Evolutionary conservation across 345 rosid genomes (phyloP), one percentile per base, ranked within the genome.

Genomic region (Populus davidiana): DNA sequence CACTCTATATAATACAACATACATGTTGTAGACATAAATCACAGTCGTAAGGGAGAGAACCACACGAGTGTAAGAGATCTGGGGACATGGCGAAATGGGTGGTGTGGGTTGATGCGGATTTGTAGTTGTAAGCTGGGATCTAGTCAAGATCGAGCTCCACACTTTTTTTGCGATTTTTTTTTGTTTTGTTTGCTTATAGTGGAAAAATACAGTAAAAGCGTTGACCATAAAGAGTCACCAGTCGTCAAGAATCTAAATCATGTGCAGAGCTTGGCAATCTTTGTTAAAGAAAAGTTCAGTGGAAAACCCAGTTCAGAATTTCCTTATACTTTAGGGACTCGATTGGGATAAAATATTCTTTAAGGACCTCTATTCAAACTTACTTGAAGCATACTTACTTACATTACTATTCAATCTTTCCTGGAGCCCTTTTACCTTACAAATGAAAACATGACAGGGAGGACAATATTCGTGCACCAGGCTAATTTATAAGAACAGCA

Each of bases 41-140:
- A 69, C 3, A 20, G 8, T 21, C 31, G 0, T 10, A 9, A 31
- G 35, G 64, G 73, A 36, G 71, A 25, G 49, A 2, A 33, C 8
- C 63, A 73, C 80, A 35, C 71, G 81, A 44, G 80, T 64, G 41
- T 61, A 68, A 29, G 66, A 72, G 72, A 83, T 79, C 56, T 36
- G 80, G 59, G 49, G 78, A 73, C 80, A 83, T 16, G 78, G 78
- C 67, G 66, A 23, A 70, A 65, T 77, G 81, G 73, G 78, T 36
- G 78, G 73, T 64, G 59, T 17, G 14, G 31, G 64, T 47, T 38
- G 44, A 52, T 14, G 7, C 68, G 38, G 6, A 59, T 43, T 36
- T 39, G 8, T 1, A 5, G 50, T 20, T 35, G 27, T 9, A 6
- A 20, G 29, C 29, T 20, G 67, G 36, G 67, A 64, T 43, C 27